Percentiles rank a stretch among this genome's conserved stretches.
These are phyloP conservation scores for Mycena epipterygia DNA, from an alignment of 768 basidiomycete genomes.

Conservation along the genomic window DNA sequence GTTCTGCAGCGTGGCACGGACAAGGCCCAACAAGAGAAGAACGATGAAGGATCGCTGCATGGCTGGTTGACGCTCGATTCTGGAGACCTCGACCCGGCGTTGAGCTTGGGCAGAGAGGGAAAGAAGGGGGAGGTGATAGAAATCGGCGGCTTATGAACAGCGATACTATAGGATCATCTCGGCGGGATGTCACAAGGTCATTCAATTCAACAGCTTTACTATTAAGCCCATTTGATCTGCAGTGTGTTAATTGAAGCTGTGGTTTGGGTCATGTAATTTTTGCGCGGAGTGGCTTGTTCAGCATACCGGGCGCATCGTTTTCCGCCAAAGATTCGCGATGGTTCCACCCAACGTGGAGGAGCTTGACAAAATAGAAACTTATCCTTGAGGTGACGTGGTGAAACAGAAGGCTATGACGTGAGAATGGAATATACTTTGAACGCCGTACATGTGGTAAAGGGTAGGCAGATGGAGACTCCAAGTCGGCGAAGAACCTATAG, in stretches of 20 bases:
- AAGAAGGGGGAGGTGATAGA: slow-evolving; percentile 1
- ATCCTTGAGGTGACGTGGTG: too few species aligned
- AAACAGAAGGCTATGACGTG: too few species aligned
- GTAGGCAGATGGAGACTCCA: too few species aligned
- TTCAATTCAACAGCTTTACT: not conserved
- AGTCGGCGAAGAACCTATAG: too few species aligned
- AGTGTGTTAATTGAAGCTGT: not conserved
- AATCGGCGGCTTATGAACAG: slow-evolving; percentile 1
- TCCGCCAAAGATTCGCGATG: not conserved
- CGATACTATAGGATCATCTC: not conserved
- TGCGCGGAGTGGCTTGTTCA: too few species aligned
- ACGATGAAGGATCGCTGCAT: slow-evolving; percentile 6
- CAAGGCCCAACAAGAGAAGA: slow-evolving; percentile 6
- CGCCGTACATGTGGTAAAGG: too few species aligned
- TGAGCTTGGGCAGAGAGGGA: not conserved
- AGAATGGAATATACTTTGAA: too few species aligned
- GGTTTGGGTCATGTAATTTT: too few species aligned
- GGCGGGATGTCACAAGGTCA: slow-evolving; percentile 6
- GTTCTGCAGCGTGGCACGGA: slow-evolving; percentile 12
- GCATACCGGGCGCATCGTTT: too few species aligned
- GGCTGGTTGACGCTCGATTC: not conserved
- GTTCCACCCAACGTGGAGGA: not conserved
- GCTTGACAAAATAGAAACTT: too few species aligned
- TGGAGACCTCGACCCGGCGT: not conserved
- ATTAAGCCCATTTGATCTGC: not conserved